Conservation (phyloP, 2,329 filamentous ascomycete species). For the Ophiobolus disseminans region DNA sequence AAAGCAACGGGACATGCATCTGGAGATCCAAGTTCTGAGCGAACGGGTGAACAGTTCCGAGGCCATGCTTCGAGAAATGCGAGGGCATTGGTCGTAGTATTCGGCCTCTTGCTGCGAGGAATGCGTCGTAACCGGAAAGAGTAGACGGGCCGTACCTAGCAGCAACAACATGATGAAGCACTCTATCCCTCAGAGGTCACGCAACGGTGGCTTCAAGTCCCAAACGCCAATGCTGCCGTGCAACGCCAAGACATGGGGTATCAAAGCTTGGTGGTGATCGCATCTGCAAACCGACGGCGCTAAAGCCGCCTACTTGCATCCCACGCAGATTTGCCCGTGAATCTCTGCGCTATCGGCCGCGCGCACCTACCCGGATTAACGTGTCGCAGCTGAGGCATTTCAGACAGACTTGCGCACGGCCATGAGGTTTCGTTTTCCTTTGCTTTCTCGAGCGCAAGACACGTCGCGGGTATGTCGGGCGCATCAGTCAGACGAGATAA, state of each 20-base stretch:
- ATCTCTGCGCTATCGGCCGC: conserved; percentile 6
- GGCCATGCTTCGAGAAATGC: too few relatives aligned
- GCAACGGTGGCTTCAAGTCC: neutral
- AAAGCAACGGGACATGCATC: conserved; percentile 14
- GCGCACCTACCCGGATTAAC: conserved; percentile 3
- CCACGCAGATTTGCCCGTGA: conserved; percentile 16
- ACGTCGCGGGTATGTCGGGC: conserved; percentile 17
- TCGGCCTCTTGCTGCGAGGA: too few relatives aligned
- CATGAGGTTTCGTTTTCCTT: neutral
- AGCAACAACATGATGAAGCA: neutral
- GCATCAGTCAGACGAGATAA: conserved; percentile 24
- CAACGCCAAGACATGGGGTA: conserved; percentile 3
- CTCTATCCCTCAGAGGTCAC: neutral
- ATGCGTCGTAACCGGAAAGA: too few relatives aligned
- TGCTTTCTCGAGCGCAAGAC: conserved; percentile 2
- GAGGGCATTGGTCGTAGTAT: too few relatives aligned
- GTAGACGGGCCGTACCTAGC: too few relatives aligned
- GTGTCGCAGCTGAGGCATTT: conserved; percentile 25
- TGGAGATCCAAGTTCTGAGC: too few relatives aligned
- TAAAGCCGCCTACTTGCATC: conserved; percentile 9
- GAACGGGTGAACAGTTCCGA: too few relatives aligned
- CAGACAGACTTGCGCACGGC: conserved; percentile 6
- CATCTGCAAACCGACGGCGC: conserved; percentile 3
- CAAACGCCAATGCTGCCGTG: conserved; percentile 9
- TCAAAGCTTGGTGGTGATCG: conserved; percentile 28